phyloP scores from a whole-genome alignment of 2,329 filamentous ascomycete species.

The Phyllosticta paracitricarpa region DNA sequence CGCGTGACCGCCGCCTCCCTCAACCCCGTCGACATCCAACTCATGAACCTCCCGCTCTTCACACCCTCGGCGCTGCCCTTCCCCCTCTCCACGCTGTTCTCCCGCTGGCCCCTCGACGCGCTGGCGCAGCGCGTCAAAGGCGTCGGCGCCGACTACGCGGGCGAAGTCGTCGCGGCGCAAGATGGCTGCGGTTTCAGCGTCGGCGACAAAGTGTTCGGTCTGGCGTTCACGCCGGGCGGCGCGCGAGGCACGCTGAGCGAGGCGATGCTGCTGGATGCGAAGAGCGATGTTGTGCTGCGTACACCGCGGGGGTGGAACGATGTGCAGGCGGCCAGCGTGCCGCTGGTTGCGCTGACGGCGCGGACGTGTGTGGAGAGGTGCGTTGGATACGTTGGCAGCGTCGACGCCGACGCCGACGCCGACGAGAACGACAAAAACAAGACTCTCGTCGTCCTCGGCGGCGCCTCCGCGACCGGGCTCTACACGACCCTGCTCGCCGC shows the following conservation, averaged over 20 bases:
- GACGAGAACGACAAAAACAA: constrained; percentile 1
- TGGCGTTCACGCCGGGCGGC: neutral
- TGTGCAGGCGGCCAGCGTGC: constrained; percentile 21
- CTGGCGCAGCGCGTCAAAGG: neutral
- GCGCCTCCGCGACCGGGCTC: constrained; percentile 23
- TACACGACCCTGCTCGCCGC: constrained; percentile 31
- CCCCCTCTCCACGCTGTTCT: neutral
- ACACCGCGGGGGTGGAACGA: constrained; percentile 16
- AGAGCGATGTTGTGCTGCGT: constrained; percentile 9
- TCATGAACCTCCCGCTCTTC: constrained; percentile 12
- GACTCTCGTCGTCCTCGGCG: constrained; percentile 21
- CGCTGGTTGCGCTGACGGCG: constrained; percentile 30
- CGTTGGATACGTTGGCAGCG: constrained; percentile 6
- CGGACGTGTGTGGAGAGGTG: constrained; percentile 24
- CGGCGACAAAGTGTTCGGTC: neutral
- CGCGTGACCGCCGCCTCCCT: constrained; percentile 36
- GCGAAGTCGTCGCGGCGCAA: neutral
- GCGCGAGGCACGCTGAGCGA: neutral
- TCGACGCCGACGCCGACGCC: neutral
- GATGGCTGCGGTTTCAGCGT: neutral
- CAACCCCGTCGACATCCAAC: constrained; percentile 34
- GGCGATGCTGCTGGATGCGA: neutral
- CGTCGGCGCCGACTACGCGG: constrained; percentile 5
- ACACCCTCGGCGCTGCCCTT: neutral
- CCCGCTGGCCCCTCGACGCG: neutral